phyloP scores from a whole-genome alignment of 768 basidiomycete genomes.

The Amyloporia xantha region DNA sequence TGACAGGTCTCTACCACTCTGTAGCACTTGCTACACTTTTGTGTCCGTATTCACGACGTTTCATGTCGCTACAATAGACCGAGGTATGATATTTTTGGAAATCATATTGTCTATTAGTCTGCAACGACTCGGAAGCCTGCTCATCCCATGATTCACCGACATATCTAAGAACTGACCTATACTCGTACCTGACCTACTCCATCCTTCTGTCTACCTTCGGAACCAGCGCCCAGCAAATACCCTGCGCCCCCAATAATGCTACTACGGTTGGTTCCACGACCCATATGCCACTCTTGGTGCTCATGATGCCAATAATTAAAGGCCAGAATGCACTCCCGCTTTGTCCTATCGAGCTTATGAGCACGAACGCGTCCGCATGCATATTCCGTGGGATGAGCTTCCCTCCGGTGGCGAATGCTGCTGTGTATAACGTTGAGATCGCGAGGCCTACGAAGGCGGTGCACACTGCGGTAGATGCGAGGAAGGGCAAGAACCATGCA shows the following conservation, averaged over 20 bases:
- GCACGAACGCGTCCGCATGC: conserved; percentile 25
- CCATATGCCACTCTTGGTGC: conserved; percentile 24
- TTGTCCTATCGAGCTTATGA: conserved; percentile 25
- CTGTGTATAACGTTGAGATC: conserved; percentile 25
- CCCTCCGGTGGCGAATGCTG: conserved; percentile 19
- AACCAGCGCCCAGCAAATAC: conserved; percentile 20
- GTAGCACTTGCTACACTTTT: neutral
- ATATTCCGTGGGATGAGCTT: conserved; percentile 21
- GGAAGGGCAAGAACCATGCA: conserved; percentile 20
- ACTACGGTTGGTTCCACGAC: conserved; percentile 24
- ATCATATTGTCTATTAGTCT: too few species aligned
- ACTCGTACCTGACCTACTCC: too few species aligned
- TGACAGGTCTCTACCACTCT: neutral
- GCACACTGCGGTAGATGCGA: conserved; percentile 22
- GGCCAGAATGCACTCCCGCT: conserved; percentile 26
- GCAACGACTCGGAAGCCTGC: too few species aligned
- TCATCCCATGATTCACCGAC: too few species aligned
- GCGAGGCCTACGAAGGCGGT: conserved; percentile 26
- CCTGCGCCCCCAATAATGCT: conserved; percentile 21
- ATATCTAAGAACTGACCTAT: too few species aligned
- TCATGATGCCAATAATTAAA: conserved; percentile 22
- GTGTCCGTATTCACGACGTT: neutral
- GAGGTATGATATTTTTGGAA: too few species aligned
- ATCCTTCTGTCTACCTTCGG: conserved; percentile 16
- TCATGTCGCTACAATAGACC: too few species aligned